These are phyloP conservation scores for Stachybotrys elegans DNA, from an alignment of 2,329 filamentous ascomycete genomes.

Conservation along the genomic window DNA sequence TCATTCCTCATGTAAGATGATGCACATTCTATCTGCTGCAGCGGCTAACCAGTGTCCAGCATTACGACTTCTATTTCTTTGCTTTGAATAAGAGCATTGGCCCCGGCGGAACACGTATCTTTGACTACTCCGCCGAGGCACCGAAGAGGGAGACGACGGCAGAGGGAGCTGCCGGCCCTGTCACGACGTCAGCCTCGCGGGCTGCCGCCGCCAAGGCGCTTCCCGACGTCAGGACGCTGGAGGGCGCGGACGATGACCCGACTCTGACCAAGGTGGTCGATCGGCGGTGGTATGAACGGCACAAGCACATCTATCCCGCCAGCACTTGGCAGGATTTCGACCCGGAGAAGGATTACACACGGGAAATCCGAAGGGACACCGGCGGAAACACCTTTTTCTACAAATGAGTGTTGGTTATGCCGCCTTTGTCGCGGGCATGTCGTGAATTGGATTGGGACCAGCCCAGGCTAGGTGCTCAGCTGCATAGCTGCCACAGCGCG, in stretches of 20 bases:
- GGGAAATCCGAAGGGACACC: slow-evolving; percentile 72
- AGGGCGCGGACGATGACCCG: slow-evolving; percentile 75
- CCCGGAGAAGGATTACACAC: slow-evolving; percentile 77
- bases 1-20: slow-evolving; percentile 81
- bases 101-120: slow-evolving; percentile 67
- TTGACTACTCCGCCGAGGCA: slow-evolving; percentile 62
- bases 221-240: slow-evolving; percentile 52
- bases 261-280: slow-evolving; percentile 89
- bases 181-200: slow-evolving; percentile 28
- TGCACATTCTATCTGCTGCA: slow-evolving; percentile 3
- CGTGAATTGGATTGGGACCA: too few species aligned
- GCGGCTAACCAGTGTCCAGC: slow-evolving; percentile 46
- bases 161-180: slow-evolving; percentile 13
- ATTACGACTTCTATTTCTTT: slow-evolving; percentile 97
- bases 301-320: slow-evolving; percentile 97
- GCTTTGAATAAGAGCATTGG: slow-evolving; percentile 80
- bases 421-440: too few species aligned
- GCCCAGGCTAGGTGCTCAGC: slow-evolving; percentile 25
- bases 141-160: slow-evolving; percentile 25
- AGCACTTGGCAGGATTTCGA: slow-evolving; percentile 96
- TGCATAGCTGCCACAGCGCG: slow-evolving; percentile 26
- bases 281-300: slow-evolving; percentile 91
- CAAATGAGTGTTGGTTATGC: too few species aligned
- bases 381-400: slow-evolving; percentile 95
- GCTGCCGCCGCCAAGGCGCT: slow-evolving; percentile 31